Base-by-base conservation (phyloP, 805 yeast genomes). In the Yamadazyma tumulicola region DNA sequence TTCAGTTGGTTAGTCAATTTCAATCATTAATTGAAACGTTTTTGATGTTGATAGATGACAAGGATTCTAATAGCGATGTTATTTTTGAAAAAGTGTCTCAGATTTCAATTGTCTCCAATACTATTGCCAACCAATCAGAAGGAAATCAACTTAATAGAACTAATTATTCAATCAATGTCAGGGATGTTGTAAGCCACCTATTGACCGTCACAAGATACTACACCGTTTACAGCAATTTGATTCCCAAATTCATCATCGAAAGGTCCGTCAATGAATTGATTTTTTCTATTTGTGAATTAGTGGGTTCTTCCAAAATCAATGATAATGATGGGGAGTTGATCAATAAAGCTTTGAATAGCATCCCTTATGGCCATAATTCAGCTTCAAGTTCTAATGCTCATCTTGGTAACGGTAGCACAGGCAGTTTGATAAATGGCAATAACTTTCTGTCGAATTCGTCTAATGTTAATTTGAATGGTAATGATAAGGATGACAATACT, bases 191-290 rank as follows among this genome's bases (percentile, higher is more conserved):
- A 16, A 77, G 88, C 12, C 87, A 83, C 57, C 74, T 80, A 0
- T 76, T 91, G 26, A 79, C 95, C 3, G 72, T 87, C 1, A 75
- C 89, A 1, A 71, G 96, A 49, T 85, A 86, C 51, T 83, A 67
- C 55, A 75, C 84, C 1, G 61, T 79, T 8, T 81, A 83, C 46
- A 64, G 73, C 4, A 68, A 71, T n/a, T 50, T 85, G 2, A 59
- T 86, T 36, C 96, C 96, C 0, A 72, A 70, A 34, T 61, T 82
- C 14, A 72, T 87, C 2, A 71, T 88, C 13, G 82, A 86, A 57
- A 74, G 87, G 15, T 81, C 97, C 0, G 61, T 85, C 7, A 74
- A 84, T 28, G 96, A 88, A 49, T 62, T 88, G 22, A 70, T 81
- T 6, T 81, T 79, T 51, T 61, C 81, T 2, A 61, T 81, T 16